Percentiles rank a stretch among this genome's conserved stretches.
These are phyloP conservation scores for Chlorophyllum brunneum DNA, from an alignment of 768 basidiomycete genomes.

Conservation along the genomic window DNA sequence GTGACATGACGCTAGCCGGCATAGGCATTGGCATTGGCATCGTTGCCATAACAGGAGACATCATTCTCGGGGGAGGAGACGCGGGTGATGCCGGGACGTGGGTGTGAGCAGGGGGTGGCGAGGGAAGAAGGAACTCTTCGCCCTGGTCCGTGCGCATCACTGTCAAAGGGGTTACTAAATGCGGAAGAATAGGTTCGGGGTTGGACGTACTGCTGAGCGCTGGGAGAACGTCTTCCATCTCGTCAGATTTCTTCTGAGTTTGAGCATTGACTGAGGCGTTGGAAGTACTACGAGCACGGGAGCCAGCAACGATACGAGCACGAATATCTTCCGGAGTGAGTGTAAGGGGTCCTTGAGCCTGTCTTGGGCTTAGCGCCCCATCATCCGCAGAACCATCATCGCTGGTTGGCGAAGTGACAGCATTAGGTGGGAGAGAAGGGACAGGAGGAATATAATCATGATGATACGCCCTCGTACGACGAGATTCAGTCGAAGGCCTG, in stretches of 20 bases:
- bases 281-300: constrained; percentile 8
- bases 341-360: constrained; percentile 37
- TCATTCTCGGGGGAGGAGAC: constrained; percentile 6
- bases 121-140: constrained; percentile 45
- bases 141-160: constrained; percentile 69
- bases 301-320: constrained; percentile 39
- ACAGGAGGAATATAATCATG: constrained; percentile 40
- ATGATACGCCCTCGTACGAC: constrained; percentile 37
- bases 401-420: background rate
- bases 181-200: background rate
- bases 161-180: constrained; percentile 22
- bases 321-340: constrained; percentile 62
- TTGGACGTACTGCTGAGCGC: constrained; percentile 58
- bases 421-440: constrained; percentile 27
- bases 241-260: constrained; percentile 16
- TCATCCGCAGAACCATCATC: constrained; percentile 17
- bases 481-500: constrained; percentile 36
- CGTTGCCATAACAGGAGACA: constrained; percentile 28
- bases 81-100: background rate
- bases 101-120: constrained; percentile 18
- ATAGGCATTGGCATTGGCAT: constrained; percentile 31
- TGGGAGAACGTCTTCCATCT: constrained; percentile 58
- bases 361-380: constrained; percentile 30
- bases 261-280: background rate
- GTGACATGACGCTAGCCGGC: constrained; percentile 42